Percentiles rank a stretch among this genome's conserved stretches.
Conservation (phyloP, 352 stramenopile genomes). For the Thraustotheca clavata region DNA sequence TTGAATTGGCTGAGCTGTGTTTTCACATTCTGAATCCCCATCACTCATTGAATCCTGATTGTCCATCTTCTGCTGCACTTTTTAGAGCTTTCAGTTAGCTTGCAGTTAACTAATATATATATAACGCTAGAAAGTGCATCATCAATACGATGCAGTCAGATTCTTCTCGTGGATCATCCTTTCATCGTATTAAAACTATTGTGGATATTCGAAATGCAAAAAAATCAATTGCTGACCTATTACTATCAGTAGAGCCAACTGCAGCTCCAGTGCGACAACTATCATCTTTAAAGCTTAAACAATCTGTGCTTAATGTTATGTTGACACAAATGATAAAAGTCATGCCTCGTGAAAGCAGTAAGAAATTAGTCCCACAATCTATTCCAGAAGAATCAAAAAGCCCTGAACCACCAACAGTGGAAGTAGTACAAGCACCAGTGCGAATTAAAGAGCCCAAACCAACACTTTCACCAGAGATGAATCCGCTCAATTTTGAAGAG, state of each 20-base stretch:
- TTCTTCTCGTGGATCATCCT: background rate
- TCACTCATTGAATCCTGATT: no score
- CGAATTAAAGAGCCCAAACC: background rate
- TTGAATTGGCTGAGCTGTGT: no score
- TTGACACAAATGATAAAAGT: background rate
- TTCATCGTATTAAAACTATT: conserved; percentile 2
- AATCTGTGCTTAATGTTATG: background rate
- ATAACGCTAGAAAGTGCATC: no score
- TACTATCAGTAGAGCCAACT: background rate
- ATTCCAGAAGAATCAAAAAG: background rate
- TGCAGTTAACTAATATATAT: no score
- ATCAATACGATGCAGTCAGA: no score
- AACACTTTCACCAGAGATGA: background rate
- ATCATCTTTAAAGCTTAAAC: background rate
- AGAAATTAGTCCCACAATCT: background rate
- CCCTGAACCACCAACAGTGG: background rate
- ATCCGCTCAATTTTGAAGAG: background rate
- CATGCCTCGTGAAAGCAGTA: background rate
- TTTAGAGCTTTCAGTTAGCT: no score
- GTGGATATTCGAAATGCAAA: conserved; percentile 6
- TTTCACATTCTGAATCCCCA: no score
- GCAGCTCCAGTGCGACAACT: background rate
- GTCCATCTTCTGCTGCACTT: no score
- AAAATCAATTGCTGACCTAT: background rate
- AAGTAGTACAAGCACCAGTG: background rate